A percentile compares a stretch with the other conserved stretches of the same genome.
Conservation (phyloP, 179 eudicot genomes). For the Nepenthes alata region DNA sequence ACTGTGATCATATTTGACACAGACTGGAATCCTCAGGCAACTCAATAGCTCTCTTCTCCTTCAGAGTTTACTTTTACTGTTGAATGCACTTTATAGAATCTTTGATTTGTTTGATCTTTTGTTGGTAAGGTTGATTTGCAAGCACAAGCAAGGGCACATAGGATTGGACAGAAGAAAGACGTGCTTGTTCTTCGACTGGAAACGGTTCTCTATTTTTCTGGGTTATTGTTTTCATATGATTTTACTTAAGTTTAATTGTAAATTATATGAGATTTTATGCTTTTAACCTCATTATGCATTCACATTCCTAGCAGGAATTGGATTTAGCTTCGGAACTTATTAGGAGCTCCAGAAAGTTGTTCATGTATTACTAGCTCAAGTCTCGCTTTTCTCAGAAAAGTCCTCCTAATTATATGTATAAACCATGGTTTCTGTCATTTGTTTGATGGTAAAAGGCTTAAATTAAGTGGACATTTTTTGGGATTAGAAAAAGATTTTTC, state of each 20-base stretch:
- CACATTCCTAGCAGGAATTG: too few species aligned
- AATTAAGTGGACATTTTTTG: too few species aligned
- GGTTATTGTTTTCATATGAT: neutral
- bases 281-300: neutral
- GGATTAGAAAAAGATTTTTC: too few species aligned
- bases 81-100: neutral
- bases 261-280: neutral
- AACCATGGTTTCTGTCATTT: too few species aligned
- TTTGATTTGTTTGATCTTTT: constrained; percentile 6
- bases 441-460: too few species aligned
- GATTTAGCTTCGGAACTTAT: too few species aligned
- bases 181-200: constrained; percentile 98
- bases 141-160: constrained; percentile 99
- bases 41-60: neutral
- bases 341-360: too few species aligned
- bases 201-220: constrained; percentile 42
- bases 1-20: constrained; percentile 98
- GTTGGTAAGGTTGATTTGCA: constrained; percentile 82
- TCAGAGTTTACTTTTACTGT: neutral
- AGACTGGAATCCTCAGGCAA: constrained; percentile 99
- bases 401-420: too few species aligned
- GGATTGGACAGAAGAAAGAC: constrained; percentile 99
- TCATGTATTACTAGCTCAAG: too few species aligned
- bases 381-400: too few species aligned
- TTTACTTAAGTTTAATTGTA: neutral